A percentile compares a stretch with the other conserved stretches of the same genome.
Conservation (phyloP, 73 alveolate genomes). For the Paraurostyla sp. region DNA sequence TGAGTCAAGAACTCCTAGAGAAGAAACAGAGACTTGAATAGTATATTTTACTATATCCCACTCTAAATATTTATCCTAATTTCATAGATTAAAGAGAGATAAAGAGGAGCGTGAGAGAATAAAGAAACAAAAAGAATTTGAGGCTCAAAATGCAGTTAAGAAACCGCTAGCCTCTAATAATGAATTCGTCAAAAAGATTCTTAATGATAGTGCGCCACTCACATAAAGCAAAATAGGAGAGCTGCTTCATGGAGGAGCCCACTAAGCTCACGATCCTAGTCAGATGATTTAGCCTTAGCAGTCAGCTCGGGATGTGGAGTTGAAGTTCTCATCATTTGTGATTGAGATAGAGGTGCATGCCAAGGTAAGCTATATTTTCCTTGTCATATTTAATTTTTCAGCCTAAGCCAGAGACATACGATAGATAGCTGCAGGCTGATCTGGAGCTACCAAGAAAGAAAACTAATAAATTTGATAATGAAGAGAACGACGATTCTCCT, state of each 20-base stretch:
- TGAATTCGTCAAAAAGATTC: constrained; percentile 10
- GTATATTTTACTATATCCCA: background rate
- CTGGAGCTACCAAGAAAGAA: background rate
- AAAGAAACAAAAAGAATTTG: background rate
- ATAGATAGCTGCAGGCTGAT: constrained; percentile 53
- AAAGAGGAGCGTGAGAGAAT: constrained; percentile 15
- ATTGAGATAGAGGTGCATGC: constrained; percentile 69
- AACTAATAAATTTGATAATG: background rate
- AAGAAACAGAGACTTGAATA: constrained; percentile 29
- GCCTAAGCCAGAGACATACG: constrained; percentile 57
- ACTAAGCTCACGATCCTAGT: background rate
- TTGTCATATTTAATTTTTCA: background rate
- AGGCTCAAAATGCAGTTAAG: background rate
- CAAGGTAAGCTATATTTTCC: constrained; percentile 9
- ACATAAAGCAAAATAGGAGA: constrained; percentile 1
- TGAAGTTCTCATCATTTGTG: constrained; percentile 42
- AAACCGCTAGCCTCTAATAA: background rate
- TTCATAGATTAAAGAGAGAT: constrained; percentile 16
- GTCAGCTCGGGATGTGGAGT: constrained; percentile 12
- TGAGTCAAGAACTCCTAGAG: constrained; percentile 26
- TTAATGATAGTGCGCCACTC: background rate
- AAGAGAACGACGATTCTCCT: background rate
- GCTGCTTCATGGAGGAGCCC: background rate
- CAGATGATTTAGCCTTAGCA: background rate
- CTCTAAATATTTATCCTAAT: background rate